Conservation (phyloP, 2,329 filamentous ascomycete species). For the Alternaria sp. region DNA sequence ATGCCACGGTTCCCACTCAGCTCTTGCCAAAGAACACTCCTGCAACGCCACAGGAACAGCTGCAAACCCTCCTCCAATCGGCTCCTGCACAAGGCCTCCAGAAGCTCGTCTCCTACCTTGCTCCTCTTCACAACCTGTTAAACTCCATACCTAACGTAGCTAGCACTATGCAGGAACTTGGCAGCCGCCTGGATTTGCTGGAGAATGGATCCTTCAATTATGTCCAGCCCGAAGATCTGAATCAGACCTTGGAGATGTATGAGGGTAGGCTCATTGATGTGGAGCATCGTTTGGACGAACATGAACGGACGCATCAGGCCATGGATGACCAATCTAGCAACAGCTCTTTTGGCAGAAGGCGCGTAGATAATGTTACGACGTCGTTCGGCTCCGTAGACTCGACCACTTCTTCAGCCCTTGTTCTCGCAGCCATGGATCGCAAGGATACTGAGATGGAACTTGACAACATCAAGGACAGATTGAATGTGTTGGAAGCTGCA, state of each 20-base stretch:
- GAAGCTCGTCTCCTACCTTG: constrained; percentile 48
- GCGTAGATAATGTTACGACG: constrained; percentile 41
- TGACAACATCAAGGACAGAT: constrained; percentile 57
- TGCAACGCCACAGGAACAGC: constrained; percentile 39
- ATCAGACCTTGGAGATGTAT: constrained; percentile 71
- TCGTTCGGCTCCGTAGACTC: constrained; percentile 54
- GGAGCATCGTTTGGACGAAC: constrained; percentile 62
- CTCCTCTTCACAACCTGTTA: constrained; percentile 47
- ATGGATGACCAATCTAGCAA: constrained; percentile 43
- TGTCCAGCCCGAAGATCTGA: constrained; percentile 71
- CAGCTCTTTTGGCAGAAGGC: constrained; percentile 36
- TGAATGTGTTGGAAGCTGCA: constrained; percentile 64
- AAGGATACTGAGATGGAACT: constrained; percentile 56
- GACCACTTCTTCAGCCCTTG: constrained; percentile 49
- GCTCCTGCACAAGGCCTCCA: constrained; percentile 45
- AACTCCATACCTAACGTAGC: constrained; percentile 51
- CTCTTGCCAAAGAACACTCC: constrained; percentile 36
- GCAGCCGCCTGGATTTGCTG: constrained; percentile 70
- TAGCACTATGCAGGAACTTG: constrained; percentile 66
- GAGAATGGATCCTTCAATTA: constrained; percentile 75
- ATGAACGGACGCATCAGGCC: constrained; percentile 46
- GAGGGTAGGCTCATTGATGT: constrained; percentile 75
- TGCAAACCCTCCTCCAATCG: constrained; percentile 40
- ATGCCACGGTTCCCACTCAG: constrained; percentile 32
- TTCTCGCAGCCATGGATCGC: constrained; percentile 46